Evolutionary conservation across 106 monocot genomes (phyloP).

Genomic region (Ottelia alismoides): DNA sequence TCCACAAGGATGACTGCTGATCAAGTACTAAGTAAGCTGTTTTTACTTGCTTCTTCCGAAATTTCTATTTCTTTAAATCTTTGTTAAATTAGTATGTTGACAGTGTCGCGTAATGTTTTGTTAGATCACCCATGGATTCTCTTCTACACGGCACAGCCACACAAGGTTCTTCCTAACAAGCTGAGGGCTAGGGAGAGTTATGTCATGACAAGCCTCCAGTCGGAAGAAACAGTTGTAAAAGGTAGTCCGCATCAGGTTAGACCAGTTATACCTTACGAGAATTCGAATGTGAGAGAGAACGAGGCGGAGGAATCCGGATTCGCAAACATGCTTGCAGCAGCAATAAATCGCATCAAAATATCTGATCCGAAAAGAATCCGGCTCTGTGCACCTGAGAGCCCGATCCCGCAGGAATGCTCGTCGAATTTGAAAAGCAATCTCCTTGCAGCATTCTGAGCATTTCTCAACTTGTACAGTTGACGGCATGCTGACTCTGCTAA

Average conservation of each 20-base stretch:
- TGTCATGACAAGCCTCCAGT: not conserved
- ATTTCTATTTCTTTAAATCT: not conserved
- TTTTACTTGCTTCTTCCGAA: not conserved
- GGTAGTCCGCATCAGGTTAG: not conserved
- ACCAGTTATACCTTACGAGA: slow-evolving; percentile 5
- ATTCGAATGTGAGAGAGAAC: slow-evolving; percentile 31
- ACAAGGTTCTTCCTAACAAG: slow-evolving; percentile 17
- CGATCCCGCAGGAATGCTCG: slow-evolving; percentile 44
- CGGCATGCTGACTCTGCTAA: too few relatives aligned
- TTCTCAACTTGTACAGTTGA: too few relatives aligned
- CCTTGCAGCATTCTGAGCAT: slow-evolving; percentile 72
- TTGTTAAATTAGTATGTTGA: not conserved
- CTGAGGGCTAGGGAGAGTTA: slow-evolving; percentile 8
- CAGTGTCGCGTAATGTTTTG: slow-evolving; percentile 4
- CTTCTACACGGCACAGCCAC: slow-evolving; percentile 51
- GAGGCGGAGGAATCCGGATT: slow-evolving; percentile 37
- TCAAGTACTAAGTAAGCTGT: slow-evolving; percentile 51
- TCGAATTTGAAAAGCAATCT: slow-evolving; percentile 82
- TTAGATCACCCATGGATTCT: slow-evolving; percentile 87
- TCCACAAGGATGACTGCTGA: slow-evolving; percentile 56
- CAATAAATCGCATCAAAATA: slow-evolving; percentile 72
- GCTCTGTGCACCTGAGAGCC: slow-evolving; percentile 41
- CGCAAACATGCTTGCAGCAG: slow-evolving; percentile 64
- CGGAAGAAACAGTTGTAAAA: not conserved
- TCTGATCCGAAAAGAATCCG: slow-evolving; percentile 85